Conservation (phyloP, 208 protist species). For the Angomonas deanei region DNA sequence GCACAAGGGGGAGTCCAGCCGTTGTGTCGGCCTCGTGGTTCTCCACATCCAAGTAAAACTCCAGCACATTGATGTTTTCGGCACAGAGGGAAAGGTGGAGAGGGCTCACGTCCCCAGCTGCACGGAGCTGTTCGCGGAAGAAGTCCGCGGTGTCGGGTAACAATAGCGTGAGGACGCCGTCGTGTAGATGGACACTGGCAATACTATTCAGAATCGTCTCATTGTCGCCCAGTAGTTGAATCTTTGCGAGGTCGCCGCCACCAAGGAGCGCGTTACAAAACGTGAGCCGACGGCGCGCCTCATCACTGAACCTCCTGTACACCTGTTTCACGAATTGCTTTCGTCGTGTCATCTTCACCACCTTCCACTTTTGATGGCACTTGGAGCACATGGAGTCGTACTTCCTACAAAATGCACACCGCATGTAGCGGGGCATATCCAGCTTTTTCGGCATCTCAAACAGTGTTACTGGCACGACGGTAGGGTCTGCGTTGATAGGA, state of each 20-base stretch:
- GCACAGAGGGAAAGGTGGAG: background rate
- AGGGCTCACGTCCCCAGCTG: background rate
- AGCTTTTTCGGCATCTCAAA: background rate
- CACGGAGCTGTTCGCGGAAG: background rate
- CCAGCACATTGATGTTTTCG: background rate
- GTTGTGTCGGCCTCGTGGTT: too few species aligned
- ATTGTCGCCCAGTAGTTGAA: constrained; percentile 28
- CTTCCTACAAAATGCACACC: constrained; percentile 45
- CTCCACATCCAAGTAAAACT: too few species aligned
- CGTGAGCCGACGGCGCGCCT: constrained; percentile 12
- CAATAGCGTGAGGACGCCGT: background rate
- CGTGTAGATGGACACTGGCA: background rate
- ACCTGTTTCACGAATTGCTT: background rate
- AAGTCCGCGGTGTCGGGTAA: background rate
- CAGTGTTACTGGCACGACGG: background rate
- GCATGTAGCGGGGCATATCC: constrained; percentile 33
- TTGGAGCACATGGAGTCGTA: constrained; percentile 51
- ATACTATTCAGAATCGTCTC: background rate
- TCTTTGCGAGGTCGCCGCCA: constrained; percentile 23
- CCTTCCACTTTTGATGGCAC: constrained; percentile 37
- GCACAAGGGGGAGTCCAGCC: background rate
- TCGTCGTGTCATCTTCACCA: constrained; percentile 13
- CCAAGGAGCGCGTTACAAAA: constrained; percentile 37
- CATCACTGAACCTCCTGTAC: constrained; percentile 23
- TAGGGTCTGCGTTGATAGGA: background rate